phyloP scores from a whole-genome alignment of 2,329 filamentous ascomycete genomes.

The Fusarium annulatum region DNA sequence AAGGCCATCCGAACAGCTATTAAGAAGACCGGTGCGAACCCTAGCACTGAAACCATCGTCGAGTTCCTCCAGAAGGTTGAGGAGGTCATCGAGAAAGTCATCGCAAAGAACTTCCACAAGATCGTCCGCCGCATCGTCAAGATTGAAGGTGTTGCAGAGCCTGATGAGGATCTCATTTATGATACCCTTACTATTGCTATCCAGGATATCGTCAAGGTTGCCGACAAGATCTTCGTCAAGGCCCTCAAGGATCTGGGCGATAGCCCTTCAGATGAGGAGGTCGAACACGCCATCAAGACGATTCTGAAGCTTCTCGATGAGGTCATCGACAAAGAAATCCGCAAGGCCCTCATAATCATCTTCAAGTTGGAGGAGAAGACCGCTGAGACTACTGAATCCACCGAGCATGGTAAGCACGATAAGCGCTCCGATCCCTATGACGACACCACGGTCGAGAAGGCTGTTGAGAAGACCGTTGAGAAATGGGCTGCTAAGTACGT shows the following conservation, averaged over 20 bases:
- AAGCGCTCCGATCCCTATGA: slow-evolving; percentile 20
- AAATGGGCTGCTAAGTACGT: slow-evolving; percentile 11
- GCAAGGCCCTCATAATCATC: slow-evolving; percentile 19
- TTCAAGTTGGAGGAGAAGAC: slow-evolving; percentile 9
- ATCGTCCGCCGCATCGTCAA: background rate
- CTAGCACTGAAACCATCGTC: background rate
- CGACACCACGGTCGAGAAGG: slow-evolving; percentile 23
- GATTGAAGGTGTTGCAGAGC: slow-evolving; percentile 4
- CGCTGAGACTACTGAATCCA: background rate
- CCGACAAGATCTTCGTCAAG: slow-evolving; percentile 12
- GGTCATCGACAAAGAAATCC: slow-evolving; percentile 14
- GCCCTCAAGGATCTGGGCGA: slow-evolving; percentile 6
- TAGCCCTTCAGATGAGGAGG: background rate
- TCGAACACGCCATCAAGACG: background rate
- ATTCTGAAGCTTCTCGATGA: slow-evolving; percentile 15
- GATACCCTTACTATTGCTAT: slow-evolving; percentile 3
- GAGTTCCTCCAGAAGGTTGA: slow-evolving; percentile 11
- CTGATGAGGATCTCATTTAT: background rate
- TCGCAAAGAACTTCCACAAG: slow-evolving; percentile 16
- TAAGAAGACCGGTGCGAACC: background rate
- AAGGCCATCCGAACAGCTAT: slow-evolving; percentile 5
- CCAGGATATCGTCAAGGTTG: background rate
- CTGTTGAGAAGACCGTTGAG: slow-evolving; percentile 20
- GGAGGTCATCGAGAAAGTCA: background rate
- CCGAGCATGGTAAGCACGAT: background rate